These are phyloP conservation scores for Paspalum vaginatum DNA, from an alignment of 176 grass and related monocot species.

Conservation along the genomic window DNA sequence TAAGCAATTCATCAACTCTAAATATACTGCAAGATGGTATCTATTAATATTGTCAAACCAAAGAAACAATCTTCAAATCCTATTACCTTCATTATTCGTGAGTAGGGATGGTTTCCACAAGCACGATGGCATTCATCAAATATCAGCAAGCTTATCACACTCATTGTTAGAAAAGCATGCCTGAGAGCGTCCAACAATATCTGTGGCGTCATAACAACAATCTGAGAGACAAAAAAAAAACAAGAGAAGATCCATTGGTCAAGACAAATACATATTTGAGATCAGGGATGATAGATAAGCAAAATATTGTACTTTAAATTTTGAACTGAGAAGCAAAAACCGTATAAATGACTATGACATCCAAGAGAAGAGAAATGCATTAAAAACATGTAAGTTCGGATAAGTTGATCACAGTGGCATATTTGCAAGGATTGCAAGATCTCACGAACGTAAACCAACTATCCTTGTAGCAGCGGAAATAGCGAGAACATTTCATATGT, in stretches of 20 bases:
- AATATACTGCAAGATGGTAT: not conserved
- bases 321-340: not conserved
- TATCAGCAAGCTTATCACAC: constrained; percentile 51
- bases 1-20: constrained; percentile 11
- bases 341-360: not conserved
- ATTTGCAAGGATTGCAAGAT: not conserved
- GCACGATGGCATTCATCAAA: constrained; percentile 77
- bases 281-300: too few species aligned
- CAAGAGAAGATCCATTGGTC: not conserved
- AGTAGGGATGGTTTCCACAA: constrained; percentile 68
- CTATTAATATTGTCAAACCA: not conserved
- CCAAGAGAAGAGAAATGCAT: constrained; percentile 17
- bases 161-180: constrained; percentile 58
- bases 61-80: constrained; percentile 19
- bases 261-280: constrained; percentile 9
- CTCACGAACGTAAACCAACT: not conserved
- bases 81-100: constrained; percentile 64
- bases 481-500: not conserved
- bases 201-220: constrained; percentile 63
- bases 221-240: constrained; percentile 46
- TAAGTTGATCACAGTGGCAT: not conserved
- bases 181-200: constrained; percentile 67
- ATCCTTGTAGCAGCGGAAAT: constrained; percentile 1
- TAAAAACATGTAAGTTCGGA: not conserved
- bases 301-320: too few species aligned